These are phyloP conservation scores for Metschnikowia cerradonensis DNA, from an alignment of 805 yeast species.

Conservation along the genomic window DNA sequence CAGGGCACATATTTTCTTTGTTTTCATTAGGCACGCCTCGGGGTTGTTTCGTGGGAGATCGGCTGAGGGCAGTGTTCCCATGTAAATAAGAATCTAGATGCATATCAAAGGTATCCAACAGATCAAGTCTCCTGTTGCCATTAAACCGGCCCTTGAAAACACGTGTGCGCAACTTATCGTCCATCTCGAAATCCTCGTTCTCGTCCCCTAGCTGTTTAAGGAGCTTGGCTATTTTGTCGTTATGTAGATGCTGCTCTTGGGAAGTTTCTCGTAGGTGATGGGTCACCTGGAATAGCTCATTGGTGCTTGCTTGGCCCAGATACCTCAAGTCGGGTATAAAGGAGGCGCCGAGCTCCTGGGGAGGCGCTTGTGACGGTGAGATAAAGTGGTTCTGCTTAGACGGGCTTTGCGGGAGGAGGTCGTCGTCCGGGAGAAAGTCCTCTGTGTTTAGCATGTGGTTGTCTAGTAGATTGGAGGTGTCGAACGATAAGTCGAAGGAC, in stretches of 20 bases:
- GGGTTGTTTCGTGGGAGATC: conserved; percentile 14
- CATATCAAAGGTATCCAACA: conserved; percentile 16
- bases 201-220: conserved; percentile 29
- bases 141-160: conserved; percentile 20
- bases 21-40: conserved; percentile 11
- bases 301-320: conserved; percentile 15
- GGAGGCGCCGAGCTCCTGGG: conserved; percentile 9
- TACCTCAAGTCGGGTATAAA: conserved; percentile 15
- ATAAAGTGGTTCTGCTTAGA: conserved; percentile 5
- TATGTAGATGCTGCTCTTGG: conserved; percentile 21
- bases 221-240: conserved; percentile 37
- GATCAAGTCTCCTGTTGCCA: conserved; percentile 9
- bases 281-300: conserved; percentile 33
- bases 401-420: conserved; percentile 11
- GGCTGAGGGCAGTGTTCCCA: conserved; percentile 5
- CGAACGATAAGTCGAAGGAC: conserved; percentile 17
- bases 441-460: conserved; percentile 13
- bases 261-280: conserved; percentile 19
- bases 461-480: conserved; percentile 17
- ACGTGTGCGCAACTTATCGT: conserved; percentile 18
- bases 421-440: conserved; percentile 11
- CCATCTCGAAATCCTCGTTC: conserved; percentile 21
- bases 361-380: conserved; percentile 1
- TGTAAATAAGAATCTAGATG: conserved; percentile 18
- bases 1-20: conserved; percentile 32